Evolutionary conservation across 225 moss, liverwort and hornwort species (phyloP).

Genomic region (Straminergon stramineum): DNA sequence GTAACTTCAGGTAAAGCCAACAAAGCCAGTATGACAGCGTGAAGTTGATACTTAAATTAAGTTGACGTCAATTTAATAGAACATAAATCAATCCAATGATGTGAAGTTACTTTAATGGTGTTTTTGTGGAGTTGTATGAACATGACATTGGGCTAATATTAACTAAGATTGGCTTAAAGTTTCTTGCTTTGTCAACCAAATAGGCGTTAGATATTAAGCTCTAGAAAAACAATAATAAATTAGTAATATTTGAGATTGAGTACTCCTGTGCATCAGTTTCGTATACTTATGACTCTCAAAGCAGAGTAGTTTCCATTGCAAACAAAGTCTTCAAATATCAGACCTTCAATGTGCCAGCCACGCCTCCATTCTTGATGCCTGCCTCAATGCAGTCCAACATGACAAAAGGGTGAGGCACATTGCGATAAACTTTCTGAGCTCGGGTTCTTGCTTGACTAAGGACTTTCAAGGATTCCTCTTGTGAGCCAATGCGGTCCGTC

Average conservation of each 20-base stretch:
- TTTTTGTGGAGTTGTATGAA: background rate
- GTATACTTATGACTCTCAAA: background rate
- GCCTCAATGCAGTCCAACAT: conserved; percentile 71
- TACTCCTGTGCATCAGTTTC: background rate
- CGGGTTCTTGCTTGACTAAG: conserved; percentile 45
- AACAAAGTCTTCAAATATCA: background rate
- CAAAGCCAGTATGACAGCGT: background rate
- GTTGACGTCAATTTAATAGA: background rate
- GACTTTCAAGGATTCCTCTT: conserved; percentile 39
- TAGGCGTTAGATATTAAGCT: background rate
- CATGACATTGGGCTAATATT: background rate
- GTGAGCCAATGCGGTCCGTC: conserved; percentile 52
- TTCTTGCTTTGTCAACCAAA: background rate
- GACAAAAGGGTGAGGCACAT: conserved; percentile 64
- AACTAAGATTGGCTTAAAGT: background rate
- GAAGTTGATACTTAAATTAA: too few species aligned
- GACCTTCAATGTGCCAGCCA: conserved; percentile 54
- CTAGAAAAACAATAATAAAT: background rate
- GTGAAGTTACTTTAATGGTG: background rate
- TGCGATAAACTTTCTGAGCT: conserved; percentile 45
- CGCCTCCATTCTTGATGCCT: conserved; percentile 44
- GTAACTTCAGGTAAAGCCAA: background rate
- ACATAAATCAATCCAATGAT: background rate
- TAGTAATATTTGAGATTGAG: background rate
- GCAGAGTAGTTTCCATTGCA: background rate